phyloP scores from a whole-genome alignment of 768 basidiomycete species.

The Tephrocybe sp. region DNA sequence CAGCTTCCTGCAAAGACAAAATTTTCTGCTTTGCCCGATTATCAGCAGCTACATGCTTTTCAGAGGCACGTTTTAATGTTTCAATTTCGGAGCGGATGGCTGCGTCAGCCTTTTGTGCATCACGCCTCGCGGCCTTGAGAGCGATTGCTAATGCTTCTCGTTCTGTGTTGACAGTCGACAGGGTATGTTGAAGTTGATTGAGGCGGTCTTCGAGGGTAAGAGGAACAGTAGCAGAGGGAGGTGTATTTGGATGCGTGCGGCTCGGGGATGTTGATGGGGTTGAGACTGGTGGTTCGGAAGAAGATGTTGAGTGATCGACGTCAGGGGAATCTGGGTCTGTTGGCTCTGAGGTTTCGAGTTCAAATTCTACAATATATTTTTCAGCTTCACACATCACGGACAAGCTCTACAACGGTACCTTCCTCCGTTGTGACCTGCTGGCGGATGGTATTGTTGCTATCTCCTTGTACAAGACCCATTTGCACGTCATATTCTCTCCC shows the following conservation, averaged over 20 bases:
- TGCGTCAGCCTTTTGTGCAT: slow-evolving; percentile 81
- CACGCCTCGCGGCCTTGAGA: slow-evolving; percentile 76
- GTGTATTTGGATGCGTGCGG: slow-evolving; percentile 29
- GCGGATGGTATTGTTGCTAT: slow-evolving; percentile 44
- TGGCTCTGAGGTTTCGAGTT: slow-evolving; percentile 28
- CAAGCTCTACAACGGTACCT: slow-evolving; percentile 29
- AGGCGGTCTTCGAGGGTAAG: slow-evolving; percentile 67
- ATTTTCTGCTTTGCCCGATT: slow-evolving; percentile 83
- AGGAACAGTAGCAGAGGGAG: slow-evolving; percentile 29
- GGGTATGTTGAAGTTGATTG: slow-evolving; percentile 60
- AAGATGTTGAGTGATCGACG: slow-evolving; percentile 25
- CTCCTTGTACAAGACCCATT: slow-evolving; percentile 66
- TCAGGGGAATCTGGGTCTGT: slow-evolving; percentile 33
- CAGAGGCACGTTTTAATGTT: slow-evolving; percentile 74
- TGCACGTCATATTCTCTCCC: slow-evolving; percentile 91
- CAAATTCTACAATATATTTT: slow-evolving; percentile 13
- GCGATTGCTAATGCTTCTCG: slow-evolving; percentile 63
- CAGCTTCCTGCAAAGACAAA: slow-evolving; percentile 84
- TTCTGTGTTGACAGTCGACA: slow-evolving; percentile 62
- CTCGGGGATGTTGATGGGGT: slow-evolving; percentile 40
- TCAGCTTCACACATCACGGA: neutral
- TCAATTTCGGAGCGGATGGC: slow-evolving; percentile 84
- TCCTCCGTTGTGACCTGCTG: slow-evolving; percentile 72
- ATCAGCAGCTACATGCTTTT: slow-evolving; percentile 74
- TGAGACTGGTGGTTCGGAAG: slow-evolving; percentile 31